Evolutionary conservation across 176 grass and related monocot genomes (phyloP).

Genomic region (Avena eriantha): DNA sequence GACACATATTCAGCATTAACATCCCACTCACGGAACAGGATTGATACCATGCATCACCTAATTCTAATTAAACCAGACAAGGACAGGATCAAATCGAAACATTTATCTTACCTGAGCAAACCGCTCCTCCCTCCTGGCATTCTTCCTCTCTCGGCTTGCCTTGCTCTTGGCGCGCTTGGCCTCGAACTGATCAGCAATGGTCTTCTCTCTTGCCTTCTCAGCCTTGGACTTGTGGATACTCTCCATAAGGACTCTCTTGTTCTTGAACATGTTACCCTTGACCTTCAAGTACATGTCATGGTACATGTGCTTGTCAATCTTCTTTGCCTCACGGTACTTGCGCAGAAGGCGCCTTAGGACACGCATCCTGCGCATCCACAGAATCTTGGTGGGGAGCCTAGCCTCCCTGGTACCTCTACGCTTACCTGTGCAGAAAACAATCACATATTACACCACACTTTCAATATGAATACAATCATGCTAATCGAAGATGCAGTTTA

Average conservation of each 20-base stretch:
- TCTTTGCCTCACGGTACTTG: slow-evolving; percentile 71
- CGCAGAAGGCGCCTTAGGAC: slow-evolving; percentile 62
- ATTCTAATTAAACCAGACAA: not conserved
- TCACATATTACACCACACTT: not conserved
- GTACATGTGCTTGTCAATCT: slow-evolving; percentile 81
- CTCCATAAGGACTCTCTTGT: slow-evolving; percentile 78
- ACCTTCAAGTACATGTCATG: slow-evolving; percentile 81
- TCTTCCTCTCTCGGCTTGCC: slow-evolving; percentile 54
- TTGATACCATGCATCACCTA: not conserved
- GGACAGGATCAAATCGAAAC: not conserved
- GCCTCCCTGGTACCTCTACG: slow-evolving; percentile 73
- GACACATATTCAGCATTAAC: not conserved
- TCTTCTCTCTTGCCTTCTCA: slow-evolving; percentile 65
- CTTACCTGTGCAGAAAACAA: slow-evolving; percentile 51
- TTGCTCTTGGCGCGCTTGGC: slow-evolving; percentile 73
- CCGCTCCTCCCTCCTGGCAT: slow-evolving; percentile 59
- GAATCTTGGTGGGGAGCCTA: slow-evolving; percentile 67
- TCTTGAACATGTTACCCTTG: slow-evolving; percentile 71
- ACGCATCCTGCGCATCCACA: slow-evolving; percentile 79
- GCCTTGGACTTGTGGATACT: slow-evolving; percentile 81
- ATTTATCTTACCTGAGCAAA: slow-evolving; percentile 60
- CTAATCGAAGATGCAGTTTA: not conserved
- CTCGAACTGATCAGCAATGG: slow-evolving; percentile 63
- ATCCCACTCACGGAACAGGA: not conserved
- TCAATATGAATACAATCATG: not conserved